These are phyloP conservation scores for Nicotiana rustica DNA, from an alignment of 305 asterid genomes.

Conservation along the genomic window DNA sequence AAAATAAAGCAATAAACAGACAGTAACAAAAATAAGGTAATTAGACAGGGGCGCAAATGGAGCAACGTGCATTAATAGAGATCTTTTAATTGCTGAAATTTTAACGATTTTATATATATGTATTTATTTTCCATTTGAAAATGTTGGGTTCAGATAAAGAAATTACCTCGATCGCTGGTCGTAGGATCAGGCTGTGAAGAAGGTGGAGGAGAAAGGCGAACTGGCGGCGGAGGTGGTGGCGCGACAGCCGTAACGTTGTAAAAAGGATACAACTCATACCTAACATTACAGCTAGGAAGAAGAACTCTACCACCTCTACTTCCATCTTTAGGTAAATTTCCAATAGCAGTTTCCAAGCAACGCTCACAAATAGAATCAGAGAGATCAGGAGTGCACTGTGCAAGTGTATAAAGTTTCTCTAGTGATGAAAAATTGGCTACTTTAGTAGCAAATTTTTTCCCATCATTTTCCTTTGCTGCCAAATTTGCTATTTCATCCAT, in stretches of 20 bases:
- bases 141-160: neutral
- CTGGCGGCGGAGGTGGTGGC: slow-evolving; percentile 15
- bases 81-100: too few species aligned
- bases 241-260: slow-evolving; percentile 16
- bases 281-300: slow-evolving; percentile 44
- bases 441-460: slow-evolving; percentile 10
- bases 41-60: too few species aligned
- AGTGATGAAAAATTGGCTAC: neutral
- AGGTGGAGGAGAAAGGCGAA: neutral
- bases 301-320: neutral
- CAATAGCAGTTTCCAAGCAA: slow-evolving; percentile 29
- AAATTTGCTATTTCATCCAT: neutral
- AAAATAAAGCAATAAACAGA: too few species aligned
- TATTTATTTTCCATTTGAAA: too few species aligned
- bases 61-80: too few species aligned
- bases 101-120: too few species aligned
- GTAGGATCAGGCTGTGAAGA: neutral
- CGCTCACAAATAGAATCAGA: slow-evolving; percentile 3
- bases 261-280: slow-evolving; percentile 34
- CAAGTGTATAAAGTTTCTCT: slow-evolving; percentile 34
- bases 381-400: slow-evolving; percentile 57
- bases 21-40: too few species aligned
- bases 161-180: neutral
- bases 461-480: neutral
- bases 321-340: neutral